phyloP scores from a whole-genome alignment of 129 eudicot genomes.

The Saposhnikovia divaricata region DNA sequence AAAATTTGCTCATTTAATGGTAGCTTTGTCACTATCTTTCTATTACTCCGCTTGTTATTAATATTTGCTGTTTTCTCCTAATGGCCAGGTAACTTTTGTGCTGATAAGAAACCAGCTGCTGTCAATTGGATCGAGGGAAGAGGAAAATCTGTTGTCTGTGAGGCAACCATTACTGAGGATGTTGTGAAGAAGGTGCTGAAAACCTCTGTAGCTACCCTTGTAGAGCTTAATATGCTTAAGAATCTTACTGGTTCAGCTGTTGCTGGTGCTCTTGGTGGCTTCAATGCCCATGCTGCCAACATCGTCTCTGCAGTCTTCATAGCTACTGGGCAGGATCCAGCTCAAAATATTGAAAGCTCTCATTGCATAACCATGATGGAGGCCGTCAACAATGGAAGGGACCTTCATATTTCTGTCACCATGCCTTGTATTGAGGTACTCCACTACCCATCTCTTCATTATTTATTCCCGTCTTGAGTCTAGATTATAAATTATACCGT shows the following conservation, averaged over 20 bases:
- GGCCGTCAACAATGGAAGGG: slow-evolving; percentile 50
- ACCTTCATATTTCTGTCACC: slow-evolving; percentile 61
- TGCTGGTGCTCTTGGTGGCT: slow-evolving; percentile 79
- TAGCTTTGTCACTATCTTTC: background rate
- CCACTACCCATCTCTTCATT: background rate
- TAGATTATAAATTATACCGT: background rate
- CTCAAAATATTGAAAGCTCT: slow-evolving; percentile 68
- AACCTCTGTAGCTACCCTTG: slow-evolving; percentile 58
- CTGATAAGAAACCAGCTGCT: slow-evolving; percentile 66
- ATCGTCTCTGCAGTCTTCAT: slow-evolving; percentile 64
- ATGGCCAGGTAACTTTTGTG: slow-evolving; percentile 57
- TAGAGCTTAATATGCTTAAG: slow-evolving; percentile 78
- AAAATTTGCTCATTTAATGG: background rate
- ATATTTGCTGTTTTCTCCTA: background rate
- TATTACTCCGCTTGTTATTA: background rate
- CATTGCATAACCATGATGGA: slow-evolving; percentile 81
- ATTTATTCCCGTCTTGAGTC: background rate
- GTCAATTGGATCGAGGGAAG: slow-evolving; percentile 76
- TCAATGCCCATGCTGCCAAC: slow-evolving; percentile 74
- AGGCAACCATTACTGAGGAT: slow-evolving; percentile 48
- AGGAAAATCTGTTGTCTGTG: slow-evolving; percentile 70
- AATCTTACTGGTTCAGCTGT: slow-evolving; percentile 72
- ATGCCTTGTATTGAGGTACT: slow-evolving; percentile 80
- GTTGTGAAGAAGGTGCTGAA: slow-evolving; percentile 62
- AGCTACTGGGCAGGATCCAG: slow-evolving; percentile 79